These are phyloP conservation scores for Vanrija sp. DNA, from an alignment of 1,284 basidiomycete species.

Conservation along the genomic window DNA sequence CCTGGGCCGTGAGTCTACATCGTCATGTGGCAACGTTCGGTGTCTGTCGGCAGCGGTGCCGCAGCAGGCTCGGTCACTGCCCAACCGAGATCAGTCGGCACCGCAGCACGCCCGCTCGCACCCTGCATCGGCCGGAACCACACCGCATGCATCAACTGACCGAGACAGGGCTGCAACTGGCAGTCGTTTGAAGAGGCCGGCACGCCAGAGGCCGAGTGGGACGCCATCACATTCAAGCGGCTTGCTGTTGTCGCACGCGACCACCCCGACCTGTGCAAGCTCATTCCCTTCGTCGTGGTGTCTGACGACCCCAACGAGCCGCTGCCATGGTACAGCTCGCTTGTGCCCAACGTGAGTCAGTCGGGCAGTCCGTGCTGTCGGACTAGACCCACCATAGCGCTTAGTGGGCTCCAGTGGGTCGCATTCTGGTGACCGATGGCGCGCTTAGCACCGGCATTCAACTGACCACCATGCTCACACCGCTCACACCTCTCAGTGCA, in stretches of 20 bases:
- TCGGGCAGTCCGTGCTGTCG: background rate
- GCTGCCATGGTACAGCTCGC: conserved; percentile 55
- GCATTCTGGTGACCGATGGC: too few species aligned
- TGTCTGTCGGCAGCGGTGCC: too few species aligned
- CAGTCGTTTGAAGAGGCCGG: conserved; percentile 53
- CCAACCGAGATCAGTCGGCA: too few species aligned
- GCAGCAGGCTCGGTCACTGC: too few species aligned
- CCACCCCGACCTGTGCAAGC: conserved; percentile 47
- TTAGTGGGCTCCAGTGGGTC: too few species aligned
- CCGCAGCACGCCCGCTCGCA: too few species aligned
- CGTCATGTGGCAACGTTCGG: background rate
- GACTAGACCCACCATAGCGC: background rate
- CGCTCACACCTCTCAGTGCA: background rate
- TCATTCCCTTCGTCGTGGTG: conserved; percentile 48
- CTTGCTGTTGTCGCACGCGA: conserved; percentile 55
- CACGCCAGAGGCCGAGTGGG: conserved; percentile 51
- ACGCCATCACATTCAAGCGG: conserved; percentile 47
- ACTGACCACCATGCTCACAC: background rate
- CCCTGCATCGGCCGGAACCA: too few species aligned
- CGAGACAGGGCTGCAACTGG: conserved; percentile 63
- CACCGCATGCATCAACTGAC: background rate
- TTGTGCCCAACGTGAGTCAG: conserved; percentile 55
- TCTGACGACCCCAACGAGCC: conserved; percentile 46
- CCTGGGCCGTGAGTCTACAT: conserved; percentile 57
- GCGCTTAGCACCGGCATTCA: too few species aligned